Evolutionary conservation across 2,329 filamentous ascomycete species (phyloP), one percentile per base, ranked within the genome.

Genomic region (Nemania bipapillata): DNA sequence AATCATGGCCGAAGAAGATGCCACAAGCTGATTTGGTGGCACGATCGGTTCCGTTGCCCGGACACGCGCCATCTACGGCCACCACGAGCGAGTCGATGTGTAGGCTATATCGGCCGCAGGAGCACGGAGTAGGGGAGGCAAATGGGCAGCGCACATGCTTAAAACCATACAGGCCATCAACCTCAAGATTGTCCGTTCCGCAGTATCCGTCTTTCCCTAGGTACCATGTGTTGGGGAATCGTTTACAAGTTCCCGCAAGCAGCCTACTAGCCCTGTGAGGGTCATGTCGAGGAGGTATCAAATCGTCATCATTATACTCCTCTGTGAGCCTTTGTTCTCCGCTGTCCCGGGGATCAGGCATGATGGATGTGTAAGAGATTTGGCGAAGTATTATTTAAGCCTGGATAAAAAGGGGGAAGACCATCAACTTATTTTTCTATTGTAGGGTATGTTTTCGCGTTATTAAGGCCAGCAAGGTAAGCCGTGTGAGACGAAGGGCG

Each of bases 41-140:
- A 17, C 15, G 32, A 2, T 28, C 2, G 7, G 65, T 22, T 11
- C 68, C 68, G 37, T 68, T 70, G 22, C 68, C 64, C 17, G 65
- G 65, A 55, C 64, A 70, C 35, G 68, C 65, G 22, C 68, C 68
- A 49, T 68, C 68, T 2, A 70, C 61, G 42, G 68, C 65, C 17
- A 70, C 56, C 17, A 70, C 24, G n/a, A 71, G 63, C 4, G 69
- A 71, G 66, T 71, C 66, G 9, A 69, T 0, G 37, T 71, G 69
- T 6, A 60, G 47, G 32, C 58, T 55, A n/a, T 62, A 50, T 28
- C 56, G 68, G n/a, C 64, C 68, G 35, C 60, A 67, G 2, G 4
- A 1, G n/a, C 65, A 68, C 8, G 60, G 65, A 3, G 4, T 20
- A 17, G 20, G 4, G 7, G 60, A 54, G 11, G 60, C 65, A 37